A percentile compares a stretch with the other conserved stretches of the same genome.
phyloP scores from a whole-genome alignment of 495 filamentous ascomycete genomes.

The Aspergillus panamensis region DNA sequence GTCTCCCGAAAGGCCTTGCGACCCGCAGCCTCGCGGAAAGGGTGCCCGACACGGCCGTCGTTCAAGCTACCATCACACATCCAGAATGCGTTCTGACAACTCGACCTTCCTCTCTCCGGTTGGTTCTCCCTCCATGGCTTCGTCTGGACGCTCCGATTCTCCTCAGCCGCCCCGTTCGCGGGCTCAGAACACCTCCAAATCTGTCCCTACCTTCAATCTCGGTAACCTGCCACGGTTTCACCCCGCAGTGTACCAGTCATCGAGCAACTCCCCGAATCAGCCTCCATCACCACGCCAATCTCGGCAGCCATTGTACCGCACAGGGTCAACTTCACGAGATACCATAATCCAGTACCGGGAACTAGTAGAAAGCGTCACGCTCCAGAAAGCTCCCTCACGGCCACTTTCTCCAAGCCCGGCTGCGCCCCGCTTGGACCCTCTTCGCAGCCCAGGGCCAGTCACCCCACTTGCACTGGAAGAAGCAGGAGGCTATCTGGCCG shows the following conservation, averaged over 20 bases:
- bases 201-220: slow-evolving; percentile 38
- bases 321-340: slow-evolving; percentile 36
- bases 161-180: slow-evolving; percentile 33
- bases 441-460: slow-evolving; percentile 73
- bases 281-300: slow-evolving; percentile 34
- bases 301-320: slow-evolving; percentile 34
- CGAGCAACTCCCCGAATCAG: slow-evolving; percentile 24
- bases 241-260: slow-evolving; percentile 45
- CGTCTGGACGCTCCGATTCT: slow-evolving; percentile 33
- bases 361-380: slow-evolving; percentile 27
- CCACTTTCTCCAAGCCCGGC: slow-evolving; percentile 43
- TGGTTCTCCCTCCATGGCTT: slow-evolving; percentile 37
- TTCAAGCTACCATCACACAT: slow-evolving; percentile 24
- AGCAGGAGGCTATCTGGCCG: slow-evolving; percentile 50
- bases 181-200: slow-evolving; percentile 29
- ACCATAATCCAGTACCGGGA: slow-evolving; percentile 41
- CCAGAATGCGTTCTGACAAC: slow-evolving; percentile 40
- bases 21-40: slow-evolving; percentile 14
- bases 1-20: slow-evolving; percentile 22
- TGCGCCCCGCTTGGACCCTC: slow-evolving; percentile 62
- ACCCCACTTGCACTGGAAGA: slow-evolving; percentile 71
- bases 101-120: slow-evolving; percentile 38
- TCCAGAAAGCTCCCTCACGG: slow-evolving; percentile 28
- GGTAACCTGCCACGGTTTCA: slow-evolving; percentile 47
- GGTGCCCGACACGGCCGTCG: slow-evolving; percentile 17